A percentile compares a stretch with the other conserved stretches of the same genome.
These are phyloP conservation scores for Micractinium conductrix DNA, from an alignment of 139 green algal genomes.

Conservation along the genomic window DNA sequence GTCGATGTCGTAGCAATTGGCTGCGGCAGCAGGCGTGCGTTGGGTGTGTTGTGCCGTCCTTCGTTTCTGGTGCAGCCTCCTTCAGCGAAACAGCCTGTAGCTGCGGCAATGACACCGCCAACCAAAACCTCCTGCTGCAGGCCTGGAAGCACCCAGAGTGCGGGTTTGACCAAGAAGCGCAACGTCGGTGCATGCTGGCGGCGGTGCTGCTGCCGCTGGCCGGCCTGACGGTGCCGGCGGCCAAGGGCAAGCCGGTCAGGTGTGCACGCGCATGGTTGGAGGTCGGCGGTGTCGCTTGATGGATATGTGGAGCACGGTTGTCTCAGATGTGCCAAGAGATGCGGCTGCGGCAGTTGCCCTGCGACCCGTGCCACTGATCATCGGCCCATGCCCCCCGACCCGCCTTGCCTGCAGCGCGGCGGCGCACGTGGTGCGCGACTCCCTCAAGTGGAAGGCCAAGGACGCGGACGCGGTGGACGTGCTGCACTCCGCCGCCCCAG, in stretches of 20 bases:
- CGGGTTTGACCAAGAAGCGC: constrained; percentile 57
- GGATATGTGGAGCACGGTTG: too few species aligned
- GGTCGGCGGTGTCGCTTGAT: background rate
- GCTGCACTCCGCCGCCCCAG: constrained; percentile 55
- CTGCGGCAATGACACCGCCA: too few species aligned
- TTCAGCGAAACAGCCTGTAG: too few species aligned
- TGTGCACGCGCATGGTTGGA: background rate
- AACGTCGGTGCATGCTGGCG: constrained; percentile 70
- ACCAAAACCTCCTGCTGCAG: too few species aligned
- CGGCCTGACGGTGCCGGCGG: constrained; percentile 9
- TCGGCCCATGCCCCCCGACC: too few species aligned
- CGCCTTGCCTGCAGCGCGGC: constrained; percentile 24
- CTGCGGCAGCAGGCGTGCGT: too few species aligned
- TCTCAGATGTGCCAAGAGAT: too few species aligned
- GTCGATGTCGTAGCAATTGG: too few species aligned
- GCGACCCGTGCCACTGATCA: background rate
- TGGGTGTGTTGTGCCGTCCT: too few species aligned
- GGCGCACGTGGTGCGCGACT: constrained; percentile 65
- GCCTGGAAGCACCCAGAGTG: constrained; percentile 3
- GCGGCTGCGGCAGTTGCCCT: too few species aligned
- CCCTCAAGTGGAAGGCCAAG: constrained; percentile 81
- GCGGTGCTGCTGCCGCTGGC: constrained; percentile 82
- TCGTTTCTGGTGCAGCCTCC: too few species aligned
- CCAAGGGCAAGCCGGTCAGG: constrained; percentile 58
- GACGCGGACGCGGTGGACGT: constrained; percentile 54